Conservation (phyloP, 495 filamentous ascomycete genomes). For the Neurospora sp. region DNA sequence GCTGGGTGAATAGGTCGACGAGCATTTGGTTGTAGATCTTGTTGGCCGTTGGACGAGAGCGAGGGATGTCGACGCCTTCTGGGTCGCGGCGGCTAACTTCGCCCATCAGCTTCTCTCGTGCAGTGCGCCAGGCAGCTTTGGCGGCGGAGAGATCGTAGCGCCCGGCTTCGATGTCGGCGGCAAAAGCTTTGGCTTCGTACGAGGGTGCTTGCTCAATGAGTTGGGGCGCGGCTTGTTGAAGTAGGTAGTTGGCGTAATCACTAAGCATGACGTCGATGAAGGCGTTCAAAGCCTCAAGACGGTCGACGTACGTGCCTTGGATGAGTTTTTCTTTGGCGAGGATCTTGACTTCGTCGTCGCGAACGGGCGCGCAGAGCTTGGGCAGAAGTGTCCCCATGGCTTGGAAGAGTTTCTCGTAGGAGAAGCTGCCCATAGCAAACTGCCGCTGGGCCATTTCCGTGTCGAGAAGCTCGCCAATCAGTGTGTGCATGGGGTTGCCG, state of each 20-base stretch:
- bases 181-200: conserved; percentile 75
- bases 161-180: conserved; percentile 54
- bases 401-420: conserved; percentile 85
- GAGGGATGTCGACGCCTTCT: conserved; percentile 48
- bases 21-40: conserved; percentile 76
- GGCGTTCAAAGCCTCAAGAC: conserved; percentile 70
- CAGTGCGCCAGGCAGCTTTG: conserved; percentile 59
- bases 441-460: conserved; percentile 65
- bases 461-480: conserved; percentile 82
- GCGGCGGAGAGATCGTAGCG: conserved; percentile 50
- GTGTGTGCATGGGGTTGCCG: conserved; percentile 68
- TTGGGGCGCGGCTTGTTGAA: conserved; percentile 68
- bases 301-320: conserved; percentile 71
- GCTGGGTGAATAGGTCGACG: conserved; percentile 43
- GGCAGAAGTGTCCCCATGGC: conserved; percentile 87
- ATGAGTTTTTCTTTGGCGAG: conserved; percentile 60
- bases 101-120: conserved; percentile 56
- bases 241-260: conserved; percentile 90
- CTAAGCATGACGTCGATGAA: conserved; percentile 88
- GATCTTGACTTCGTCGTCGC: conserved; percentile 74
- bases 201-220: conserved; percentile 70
- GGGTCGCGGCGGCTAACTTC: conserved; percentile 67
- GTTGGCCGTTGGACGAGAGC: conserved; percentile 47
- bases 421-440: conserved; percentile 73
- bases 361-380: conserved; percentile 83